Evolutionary conservation across 768 basidiomycete genomes (phyloP), one percentile per base, ranked within the genome.

Genomic region (Leccinum broughii): DNA sequence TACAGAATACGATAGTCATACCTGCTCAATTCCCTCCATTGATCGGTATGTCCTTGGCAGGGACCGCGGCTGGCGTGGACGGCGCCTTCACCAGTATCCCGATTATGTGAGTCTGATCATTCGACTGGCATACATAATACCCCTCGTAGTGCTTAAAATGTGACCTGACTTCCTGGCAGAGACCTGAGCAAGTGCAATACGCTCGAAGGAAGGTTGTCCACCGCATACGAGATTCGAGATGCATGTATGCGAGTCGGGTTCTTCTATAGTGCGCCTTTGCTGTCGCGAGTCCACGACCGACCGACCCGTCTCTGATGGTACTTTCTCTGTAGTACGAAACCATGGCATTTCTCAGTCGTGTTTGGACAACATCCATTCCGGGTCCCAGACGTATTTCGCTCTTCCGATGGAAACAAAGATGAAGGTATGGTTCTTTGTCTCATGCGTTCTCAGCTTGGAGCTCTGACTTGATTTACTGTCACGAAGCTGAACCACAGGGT

Each of bases 231-330:
- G 63, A 81, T 95, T 46, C 78, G 87, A 57, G 80, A 89, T 64
- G 92, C 93, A 0, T 93, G 90, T 64, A 85, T 91, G 56, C 81
- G 83, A 54, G 90, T 91, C 6, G 93, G 93, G 1, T 94, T 95
- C 70, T 90, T 95, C 72, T 95, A 94, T 66, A 83, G 89, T 89
- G 63, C 24, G 76, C 10, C 17, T 30, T 32, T 11, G 1, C 55
- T 48, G 7, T 59, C 54, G 9, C 9, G 15, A 3, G 15, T 50
- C 44, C 26, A 30, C 24, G 24, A 32, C 20, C 35, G 48, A 28
- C 17, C 4, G 30, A 28, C 4, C 6, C 13, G 15, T 51, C 35
- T 34, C 35, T 41, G 24, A 34, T 54, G 20, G 4, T 9, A 15
- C n/a, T n/a, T 32, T 24, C 20, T 6, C 1, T 49, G 22, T 70